These are phyloP conservation scores for Castanea crenata DNA, from an alignment of 306 rosid genomes.

Conservation along the genomic window DNA sequence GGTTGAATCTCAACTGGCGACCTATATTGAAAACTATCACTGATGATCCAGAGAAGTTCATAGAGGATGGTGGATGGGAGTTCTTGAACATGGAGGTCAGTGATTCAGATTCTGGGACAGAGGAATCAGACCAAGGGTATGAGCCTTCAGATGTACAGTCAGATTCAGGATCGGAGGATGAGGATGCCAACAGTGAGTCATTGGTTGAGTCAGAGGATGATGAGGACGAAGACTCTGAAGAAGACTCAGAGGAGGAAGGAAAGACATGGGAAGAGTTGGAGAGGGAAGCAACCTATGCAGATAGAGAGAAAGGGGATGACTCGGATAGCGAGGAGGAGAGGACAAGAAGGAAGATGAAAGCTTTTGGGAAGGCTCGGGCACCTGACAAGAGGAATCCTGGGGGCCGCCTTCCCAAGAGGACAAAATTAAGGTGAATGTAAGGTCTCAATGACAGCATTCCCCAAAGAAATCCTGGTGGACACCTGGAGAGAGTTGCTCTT, in stretches of 20 bases:
- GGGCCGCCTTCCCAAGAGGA: conserved; percentile 56
- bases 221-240: conserved; percentile 49
- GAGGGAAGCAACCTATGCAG: conserved; percentile 96
- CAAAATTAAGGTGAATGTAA: conserved; percentile 52
- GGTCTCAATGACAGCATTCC: background rate
- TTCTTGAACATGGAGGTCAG: conserved; percentile 88
- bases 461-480: background rate
- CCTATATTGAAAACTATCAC: conserved; percentile 93
- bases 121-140: conserved; percentile 90
- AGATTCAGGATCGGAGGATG: conserved; percentile 88
- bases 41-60: conserved; percentile 89
- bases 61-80: conserved; percentile 97
- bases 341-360: conserved; percentile 79
- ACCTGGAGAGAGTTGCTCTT: background rate
- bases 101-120: conserved; percentile 85
- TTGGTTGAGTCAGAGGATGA: conserved; percentile 86
- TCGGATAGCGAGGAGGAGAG: conserved; percentile 95
- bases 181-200: conserved; percentile 73
- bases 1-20: conserved; percentile 93
- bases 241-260: conserved; percentile 52
- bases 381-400: conserved; percentile 24
- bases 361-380: conserved; percentile 76
- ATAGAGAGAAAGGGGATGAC: conserved; percentile 81
- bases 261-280: conserved; percentile 98
- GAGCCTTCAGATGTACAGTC: conserved; percentile 83